Conservation (phyloP, 2,329 filamentous ascomycete genomes). For the Penicillium sp. region DNA sequence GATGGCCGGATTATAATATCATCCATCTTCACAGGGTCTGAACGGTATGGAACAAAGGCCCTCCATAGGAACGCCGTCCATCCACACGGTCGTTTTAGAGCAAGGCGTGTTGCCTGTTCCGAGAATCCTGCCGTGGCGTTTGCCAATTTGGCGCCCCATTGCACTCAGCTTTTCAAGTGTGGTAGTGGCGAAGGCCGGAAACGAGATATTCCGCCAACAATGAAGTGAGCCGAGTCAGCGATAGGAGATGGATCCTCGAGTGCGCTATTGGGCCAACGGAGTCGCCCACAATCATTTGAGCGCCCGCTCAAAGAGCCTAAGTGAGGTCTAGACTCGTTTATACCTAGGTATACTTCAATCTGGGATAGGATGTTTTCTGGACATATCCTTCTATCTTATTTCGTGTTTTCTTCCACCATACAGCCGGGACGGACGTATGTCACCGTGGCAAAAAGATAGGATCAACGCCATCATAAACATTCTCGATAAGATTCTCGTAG, state of each 20-base stretch:
- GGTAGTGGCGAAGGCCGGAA: background rate
- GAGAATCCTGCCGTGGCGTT: background rate
- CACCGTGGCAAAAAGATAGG: conserved; percentile 19
- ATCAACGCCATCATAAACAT: conserved; percentile 26
- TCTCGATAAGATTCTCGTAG: conserved; percentile 30
- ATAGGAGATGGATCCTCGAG: conserved; percentile 1
- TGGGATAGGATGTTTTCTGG: background rate
- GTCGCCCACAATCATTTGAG: background rate
- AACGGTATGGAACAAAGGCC: conserved; percentile 7
- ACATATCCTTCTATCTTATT: background rate
- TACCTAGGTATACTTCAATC: background rate
- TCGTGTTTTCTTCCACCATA: background rate
- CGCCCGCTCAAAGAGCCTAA: background rate
- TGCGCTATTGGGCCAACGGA: background rate
- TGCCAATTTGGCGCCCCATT: too few species aligned
- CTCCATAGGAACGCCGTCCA: background rate
- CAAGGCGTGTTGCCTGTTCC: conserved; percentile 10
- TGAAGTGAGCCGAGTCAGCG: background rate
- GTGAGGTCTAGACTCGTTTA: too few species aligned
- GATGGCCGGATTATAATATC: background rate
- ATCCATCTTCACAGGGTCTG: too few species aligned
- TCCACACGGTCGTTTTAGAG: background rate
- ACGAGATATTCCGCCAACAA: conserved; percentile 8
- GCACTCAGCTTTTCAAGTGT: too few species aligned
- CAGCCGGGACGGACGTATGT: background rate